Evolutionary conservation across 768 basidiomycete species (phyloP), one percentile per base, ranked within the genome.

Genomic region (Boletus vermiculosoides): DNA sequence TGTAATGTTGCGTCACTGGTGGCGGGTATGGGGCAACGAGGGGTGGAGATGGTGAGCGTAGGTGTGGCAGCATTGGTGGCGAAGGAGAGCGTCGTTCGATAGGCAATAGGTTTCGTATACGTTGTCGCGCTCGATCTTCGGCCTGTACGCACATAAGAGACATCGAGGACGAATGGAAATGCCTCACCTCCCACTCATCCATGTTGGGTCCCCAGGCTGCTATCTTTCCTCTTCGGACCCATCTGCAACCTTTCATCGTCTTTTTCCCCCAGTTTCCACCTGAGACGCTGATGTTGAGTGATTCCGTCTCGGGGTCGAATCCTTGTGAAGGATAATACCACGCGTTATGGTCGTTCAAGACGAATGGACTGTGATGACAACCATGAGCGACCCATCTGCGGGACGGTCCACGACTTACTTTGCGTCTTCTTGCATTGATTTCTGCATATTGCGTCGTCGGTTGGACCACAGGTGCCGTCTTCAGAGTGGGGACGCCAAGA

Each of bases 261-360:
- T 94, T 94, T 57, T 85, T 82, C 3, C 92, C 92, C 90, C 92
- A 94, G 63, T 94, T 94, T 36, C 92, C 88, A 44, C 78, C 76
- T 13, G 77, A 77, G 40, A 79, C 72, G 33, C 78, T 77, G 53
- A 77, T 71, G 50, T 72, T 61, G 54, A 81, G 74, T 58, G 86
- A 85, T 54, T 79, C 76, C 42, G 85, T 84, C 58, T 87, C 85
- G 16, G 85, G 85, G 55, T 82, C 81, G 66, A 85, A 80, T 28
- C 86, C 88, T 65, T 86, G 83, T n/a, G 87, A 84, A 2, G 91
- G 91, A 65, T 90, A 92, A 67, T 90, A 92, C 88, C 89, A 93
- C 22, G 82, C 78, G 64, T 90, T 88, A 56, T 80, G 82, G 72
- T 93, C 91, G 61, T 84, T 85, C 56, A 86, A 69, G 45, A 85